phyloP scores from a whole-genome alignment of 2,329 filamentous ascomycete genomes.

The Grosmannia clavigera region DNA sequence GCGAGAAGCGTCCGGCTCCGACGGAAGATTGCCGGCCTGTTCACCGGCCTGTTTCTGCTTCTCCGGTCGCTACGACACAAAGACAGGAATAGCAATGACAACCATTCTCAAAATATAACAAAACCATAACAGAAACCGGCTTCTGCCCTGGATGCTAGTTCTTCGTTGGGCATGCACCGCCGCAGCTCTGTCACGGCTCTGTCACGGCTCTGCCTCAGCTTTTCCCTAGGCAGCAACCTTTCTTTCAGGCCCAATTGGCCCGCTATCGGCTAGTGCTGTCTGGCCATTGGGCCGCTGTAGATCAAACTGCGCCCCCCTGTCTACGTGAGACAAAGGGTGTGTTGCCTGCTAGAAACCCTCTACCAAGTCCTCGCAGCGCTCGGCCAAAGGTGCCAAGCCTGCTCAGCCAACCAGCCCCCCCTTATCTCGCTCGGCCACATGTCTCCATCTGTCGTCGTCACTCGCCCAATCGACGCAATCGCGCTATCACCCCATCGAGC shows the following conservation, averaged over 20 bases:
- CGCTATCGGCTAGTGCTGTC: not conserved
- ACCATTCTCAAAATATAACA: no score
- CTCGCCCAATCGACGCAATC: constrained; percentile 8
- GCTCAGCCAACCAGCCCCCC: not conserved
- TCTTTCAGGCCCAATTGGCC: not conserved
- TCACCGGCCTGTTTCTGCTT: not conserved
- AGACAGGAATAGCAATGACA: no score
- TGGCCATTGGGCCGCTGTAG: not conserved
- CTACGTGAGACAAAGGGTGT: not conserved
- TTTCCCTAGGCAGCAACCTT: not conserved
- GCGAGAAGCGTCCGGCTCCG: not conserved
- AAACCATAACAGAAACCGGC: no score
- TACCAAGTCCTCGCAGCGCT: no score
- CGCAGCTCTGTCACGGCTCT: not conserved
- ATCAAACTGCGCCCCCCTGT: not conserved
- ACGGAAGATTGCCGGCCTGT: not conserved
- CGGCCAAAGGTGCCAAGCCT: not conserved
- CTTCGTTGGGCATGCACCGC: not conserved
- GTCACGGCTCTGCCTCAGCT: not conserved
- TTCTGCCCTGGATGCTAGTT: not conserved
- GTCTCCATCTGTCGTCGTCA: constrained; percentile 3
- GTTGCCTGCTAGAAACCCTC: not conserved
- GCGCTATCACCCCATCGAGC: constrained; percentile 3
- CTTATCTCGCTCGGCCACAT: constrained; percentile 9
- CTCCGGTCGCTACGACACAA: no score